A percentile compares a stretch with the other conserved stretches of the same genome.
Evolutionary conservation across 2,329 filamentous ascomycete genomes (phyloP).

Genomic region (Diaporthe sp.): DNA sequence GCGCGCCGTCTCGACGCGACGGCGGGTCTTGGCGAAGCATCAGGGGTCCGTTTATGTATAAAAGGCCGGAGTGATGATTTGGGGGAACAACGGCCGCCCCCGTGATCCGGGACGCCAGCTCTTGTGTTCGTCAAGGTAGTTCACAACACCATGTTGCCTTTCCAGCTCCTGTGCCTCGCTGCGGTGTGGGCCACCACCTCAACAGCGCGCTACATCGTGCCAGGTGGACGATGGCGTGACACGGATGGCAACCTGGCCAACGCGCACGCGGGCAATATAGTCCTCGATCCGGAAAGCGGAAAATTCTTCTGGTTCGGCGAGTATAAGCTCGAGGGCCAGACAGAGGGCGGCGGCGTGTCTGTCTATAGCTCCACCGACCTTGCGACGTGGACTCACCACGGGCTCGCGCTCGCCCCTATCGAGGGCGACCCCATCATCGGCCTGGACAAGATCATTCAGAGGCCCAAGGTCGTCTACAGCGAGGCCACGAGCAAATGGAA

Average conservation of each 20-base stretch:
- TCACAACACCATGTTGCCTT: slow-evolving; percentile 8
- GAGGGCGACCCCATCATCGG: slow-evolving; percentile 68
- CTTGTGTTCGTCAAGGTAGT: not conserved
- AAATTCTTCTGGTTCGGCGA: slow-evolving; percentile 74
- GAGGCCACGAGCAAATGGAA: slow-evolving; percentile 67
- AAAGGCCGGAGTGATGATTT: not conserved
- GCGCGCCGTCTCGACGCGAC: slow-evolving; percentile 7
- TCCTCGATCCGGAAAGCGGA: slow-evolving; percentile 62
- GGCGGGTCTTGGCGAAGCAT: slow-evolving; percentile 13
- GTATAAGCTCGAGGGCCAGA: slow-evolving; percentile 69
- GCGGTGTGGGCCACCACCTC: slow-evolving; percentile 35
- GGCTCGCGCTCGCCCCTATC: slow-evolving; percentile 68
- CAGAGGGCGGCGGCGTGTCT: slow-evolving; percentile 70
- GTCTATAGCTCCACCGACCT: slow-evolving; percentile 73
- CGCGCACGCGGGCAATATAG: slow-evolving; percentile 71
- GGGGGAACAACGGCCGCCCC: not conserved
- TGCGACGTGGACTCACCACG: slow-evolving; percentile 69
- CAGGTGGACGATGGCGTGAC: slow-evolving; percentile 71
- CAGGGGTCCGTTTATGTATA: slow-evolving; percentile 18
- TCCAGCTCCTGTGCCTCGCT: slow-evolving; percentile 17
- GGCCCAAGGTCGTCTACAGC: slow-evolving; percentile 73
- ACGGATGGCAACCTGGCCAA: slow-evolving; percentile 72
- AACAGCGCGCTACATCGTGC: slow-evolving; percentile 64
- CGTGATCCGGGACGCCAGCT: not conserved
- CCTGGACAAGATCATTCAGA: slow-evolving; percentile 68